Evolutionary conservation across 352 stramenopile species (phyloP), one percentile per base, ranked within the genome.

Genomic region (Phytophthora rubi): DNA sequence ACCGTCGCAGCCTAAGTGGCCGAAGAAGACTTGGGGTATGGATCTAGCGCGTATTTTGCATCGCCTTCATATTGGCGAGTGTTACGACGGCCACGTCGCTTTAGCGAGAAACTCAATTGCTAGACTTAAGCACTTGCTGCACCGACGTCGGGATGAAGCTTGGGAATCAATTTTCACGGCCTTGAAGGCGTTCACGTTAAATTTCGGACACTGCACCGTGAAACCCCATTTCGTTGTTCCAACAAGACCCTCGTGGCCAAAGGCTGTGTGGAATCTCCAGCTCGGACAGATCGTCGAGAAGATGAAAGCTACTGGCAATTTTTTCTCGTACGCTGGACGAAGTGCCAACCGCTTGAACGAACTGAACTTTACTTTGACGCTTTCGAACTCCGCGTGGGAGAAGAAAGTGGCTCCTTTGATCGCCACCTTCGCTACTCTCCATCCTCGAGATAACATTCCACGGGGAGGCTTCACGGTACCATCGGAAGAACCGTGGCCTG

Each of bases 1-100:
- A 15, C 67, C 71, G 5, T 76, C 53, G 42, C 67, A 65, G n/a
- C 51, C 32, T 21, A 53, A 62, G 0, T 79, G 71, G 71, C 71
- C 71, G 26, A 26, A 32, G 4, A 67, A 61, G n/a, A 73, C 62
- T 8, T 79, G 71, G 67, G 67, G 58, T 5, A 73, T 76, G 62
- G 57, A 76, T 55, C 53, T 79, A 3, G 51, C 68, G 1, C 53
- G 23, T 7, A 68, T 79, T 18, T 28, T 73, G 15, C 67, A 70
- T 6, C 67, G 68, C 26, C 42, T 79, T 9, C 33, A 67, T 10
- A 62, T 30, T 58, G 62, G 67, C 0, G 58, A 75, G 18, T 71
- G 28, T 10, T 79, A 79, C 28, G 62, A 66, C 26, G 71, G 71
- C 0, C 71, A 79, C 32, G 51, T 56, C 16, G 53, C 62, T n/a